Evolutionary conservation across 75 land plant species (phyloP), one percentile per base, ranked within the genome.

Genomic region (Azolla pinnata): DNA sequence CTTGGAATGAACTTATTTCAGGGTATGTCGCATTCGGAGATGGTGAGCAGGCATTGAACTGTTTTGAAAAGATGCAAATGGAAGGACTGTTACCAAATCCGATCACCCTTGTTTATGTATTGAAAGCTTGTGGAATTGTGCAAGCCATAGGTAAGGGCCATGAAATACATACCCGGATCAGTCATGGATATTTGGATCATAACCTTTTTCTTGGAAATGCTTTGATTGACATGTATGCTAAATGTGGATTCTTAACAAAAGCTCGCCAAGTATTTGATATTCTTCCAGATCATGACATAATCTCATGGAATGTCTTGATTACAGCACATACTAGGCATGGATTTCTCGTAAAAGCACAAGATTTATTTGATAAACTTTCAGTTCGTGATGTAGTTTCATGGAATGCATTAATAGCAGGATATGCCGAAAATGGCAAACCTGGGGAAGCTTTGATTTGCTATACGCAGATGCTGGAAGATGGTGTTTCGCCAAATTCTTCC

Each of bases 171-270:
- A 75, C 60, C 8, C 68, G 40, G 62, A 42, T 77, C 20, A 38
- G 58, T 28, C 72, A 61, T 47, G 29, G 18, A 12, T 71, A 67
- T 30, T 44, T 52, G 62, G 67, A 49, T 46, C 47, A 63, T 10
- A 50, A 63, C 54, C 12, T 64, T 9, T 18, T 14, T 40, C 54
- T 74, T 17, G 64, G 46, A 20, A 78, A 70, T 45, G 61, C 69
- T 9, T 61, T 78, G 45, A 40, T 78, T 16, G 71, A 67, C 2
- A 66, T 70, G 77, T 78, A 78, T 69, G 68, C 73, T 33, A 78
- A 51, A 69, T 73, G 76, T 64, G 81, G 77, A 10, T 16, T 5
- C 2, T 27, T 77, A 14, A 34, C 52, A 50, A 54, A 65, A 57
- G 71, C 71, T 4, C 29, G 44, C 9, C 27, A 31, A 1, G 42